Conservation (phyloP, 1,284 basidiomycete species). For the Garcileccinum viscosum region DNA sequence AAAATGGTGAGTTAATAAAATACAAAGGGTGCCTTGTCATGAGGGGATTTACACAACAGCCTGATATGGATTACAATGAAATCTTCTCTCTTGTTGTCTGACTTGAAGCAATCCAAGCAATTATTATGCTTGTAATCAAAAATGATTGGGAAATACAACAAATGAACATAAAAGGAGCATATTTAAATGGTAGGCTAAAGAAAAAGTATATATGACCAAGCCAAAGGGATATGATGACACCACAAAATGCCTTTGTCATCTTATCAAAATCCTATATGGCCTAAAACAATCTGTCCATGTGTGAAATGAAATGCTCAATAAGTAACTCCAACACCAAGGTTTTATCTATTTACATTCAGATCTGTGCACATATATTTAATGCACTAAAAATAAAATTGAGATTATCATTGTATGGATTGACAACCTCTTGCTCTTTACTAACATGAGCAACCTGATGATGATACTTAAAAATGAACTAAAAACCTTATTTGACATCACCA, state of each 20-base stretch:
- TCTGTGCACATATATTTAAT: constrained; percentile 10
- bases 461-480: neutral
- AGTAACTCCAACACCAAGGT: neutral
- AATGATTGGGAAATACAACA: neutral
- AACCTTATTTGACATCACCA: neutral
- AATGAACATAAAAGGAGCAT: neutral
- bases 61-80: neutral
- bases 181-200: neutral
- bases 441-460: neutral
- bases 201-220: neutral
- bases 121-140: neutral
- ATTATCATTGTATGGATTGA: constrained; percentile 19
- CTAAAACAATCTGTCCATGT: neutral
- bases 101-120: neutral
- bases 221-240: neutral
- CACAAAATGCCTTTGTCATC: neutral
- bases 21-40: neutral
- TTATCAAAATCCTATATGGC: neutral
- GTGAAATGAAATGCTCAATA: neutral
- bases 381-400: neutral
- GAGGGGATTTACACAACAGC: neutral
- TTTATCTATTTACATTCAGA: neutral
- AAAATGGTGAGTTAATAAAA: neutral
- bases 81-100: neutral
- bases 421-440: constrained; percentile 10